A percentile compares a stretch with the other conserved stretches of the same genome.
Evolutionary conservation across 2,329 filamentous ascomycete genomes (phyloP).

Genomic region (Venturia asperata): DNA sequence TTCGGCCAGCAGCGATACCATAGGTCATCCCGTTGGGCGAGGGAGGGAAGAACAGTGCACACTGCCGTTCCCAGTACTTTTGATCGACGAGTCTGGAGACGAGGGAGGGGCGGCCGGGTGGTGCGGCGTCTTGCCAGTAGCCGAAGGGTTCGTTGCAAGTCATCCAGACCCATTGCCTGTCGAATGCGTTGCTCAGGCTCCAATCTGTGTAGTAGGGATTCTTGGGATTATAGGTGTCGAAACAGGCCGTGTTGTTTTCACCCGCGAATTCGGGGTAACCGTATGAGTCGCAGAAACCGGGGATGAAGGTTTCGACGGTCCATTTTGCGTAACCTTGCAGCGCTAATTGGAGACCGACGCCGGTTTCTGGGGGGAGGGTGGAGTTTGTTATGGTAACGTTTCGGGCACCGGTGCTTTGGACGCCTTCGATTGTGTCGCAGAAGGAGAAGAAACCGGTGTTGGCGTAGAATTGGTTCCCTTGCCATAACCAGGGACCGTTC

Average conservation of each 20-base stretch:
- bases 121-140: slow-evolving; percentile 51
- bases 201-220: slow-evolving; percentile 47
- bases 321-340: slow-evolving; percentile 44
- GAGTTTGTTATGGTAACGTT: slow-evolving; percentile 18
- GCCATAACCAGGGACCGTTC: slow-evolving; percentile 53
- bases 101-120: slow-evolving; percentile 38
- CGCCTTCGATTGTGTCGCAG: slow-evolving; percentile 35
- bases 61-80: slow-evolving; percentile 51
- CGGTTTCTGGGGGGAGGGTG: slow-evolving; percentile 33
- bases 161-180: slow-evolving; percentile 55
- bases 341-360: slow-evolving; percentile 49
- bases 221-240: slow-evolving; percentile 46
- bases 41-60: slow-evolving; percentile 48
- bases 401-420: neutral
- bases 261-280: slow-evolving; percentile 37
- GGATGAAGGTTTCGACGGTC: slow-evolving; percentile 18
- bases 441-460: slow-evolving; percentile 40
- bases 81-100: slow-evolving; percentile 46
- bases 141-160: slow-evolving; percentile 57
- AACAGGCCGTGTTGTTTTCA: slow-evolving; percentile 42
- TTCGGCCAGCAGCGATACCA: slow-evolving; percentile 42
- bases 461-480: slow-evolving; percentile 44
- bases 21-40: slow-evolving; percentile 43
- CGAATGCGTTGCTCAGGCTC: slow-evolving; percentile 39
- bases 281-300: slow-evolving; percentile 41